A percentile compares a stretch with the other conserved stretches of the same genome.
phyloP scores from a whole-genome alignment of 2,329 filamentous ascomycete species.

The Penicillium sp. region DNA sequence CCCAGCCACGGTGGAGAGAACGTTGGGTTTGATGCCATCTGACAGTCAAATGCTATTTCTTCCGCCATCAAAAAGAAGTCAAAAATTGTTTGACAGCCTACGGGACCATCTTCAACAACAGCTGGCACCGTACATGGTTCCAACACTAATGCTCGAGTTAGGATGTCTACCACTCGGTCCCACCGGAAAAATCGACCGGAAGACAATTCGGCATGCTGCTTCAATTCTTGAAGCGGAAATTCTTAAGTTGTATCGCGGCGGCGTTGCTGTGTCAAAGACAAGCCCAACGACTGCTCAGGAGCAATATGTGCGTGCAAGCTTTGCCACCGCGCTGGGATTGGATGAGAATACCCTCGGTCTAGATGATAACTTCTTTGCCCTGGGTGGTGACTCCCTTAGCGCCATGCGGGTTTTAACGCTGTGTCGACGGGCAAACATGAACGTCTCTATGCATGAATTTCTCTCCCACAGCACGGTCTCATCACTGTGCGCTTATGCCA shows the following conservation, averaged over 20 bases:
- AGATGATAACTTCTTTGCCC: not conserved
- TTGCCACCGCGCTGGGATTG: constrained; percentile 2
- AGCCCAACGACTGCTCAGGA: not conserved
- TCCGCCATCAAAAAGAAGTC: constrained; percentile 3
- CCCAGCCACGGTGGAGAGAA: constrained; percentile 3
- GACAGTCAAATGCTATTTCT: not conserved
- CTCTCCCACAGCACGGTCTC: constrained; percentile 3
- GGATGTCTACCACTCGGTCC: not conserved
- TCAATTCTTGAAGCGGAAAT: constrained; percentile 1
- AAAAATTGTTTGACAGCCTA: constrained; percentile 1
- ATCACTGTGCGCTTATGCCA: constrained; percentile 1
- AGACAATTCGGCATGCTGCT: constrained; percentile 3
- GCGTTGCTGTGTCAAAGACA: not conserved
- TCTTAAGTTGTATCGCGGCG: constrained; percentile 1
- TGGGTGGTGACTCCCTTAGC: constrained; percentile 10
- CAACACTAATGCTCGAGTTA: constrained; percentile 1
- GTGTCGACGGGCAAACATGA: not conserved
- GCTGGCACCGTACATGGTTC: constrained; percentile 1
- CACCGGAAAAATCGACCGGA: constrained; percentile 2
- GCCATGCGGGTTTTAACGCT: constrained; percentile 7
- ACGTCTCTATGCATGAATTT: constrained; percentile 4
- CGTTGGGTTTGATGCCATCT: not conserved
- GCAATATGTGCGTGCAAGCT: constrained; percentile 2
- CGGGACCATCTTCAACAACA: not conserved
- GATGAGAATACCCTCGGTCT: constrained; percentile 3